A percentile compares a stretch with the other conserved stretches of the same genome.
Evolutionary conservation across 2,329 filamentous ascomycete species (phyloP).

Genomic region (Diaporthe longicolla): DNA sequence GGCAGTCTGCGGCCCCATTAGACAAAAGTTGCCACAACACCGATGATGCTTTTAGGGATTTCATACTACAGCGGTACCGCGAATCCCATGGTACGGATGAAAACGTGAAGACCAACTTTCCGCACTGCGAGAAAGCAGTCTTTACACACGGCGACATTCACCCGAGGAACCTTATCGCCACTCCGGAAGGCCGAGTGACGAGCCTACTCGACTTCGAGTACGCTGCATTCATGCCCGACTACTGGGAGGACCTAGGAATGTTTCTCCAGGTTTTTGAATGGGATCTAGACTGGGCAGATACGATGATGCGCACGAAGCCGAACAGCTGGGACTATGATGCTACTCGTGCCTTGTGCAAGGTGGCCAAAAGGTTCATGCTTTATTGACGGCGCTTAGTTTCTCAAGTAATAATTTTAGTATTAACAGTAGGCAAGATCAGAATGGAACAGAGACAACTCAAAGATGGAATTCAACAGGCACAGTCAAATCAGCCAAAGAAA

Average conservation of each 20-base stretch:
- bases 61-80: background rate
- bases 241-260: slow-evolving; percentile 8
- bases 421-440: too few species aligned
- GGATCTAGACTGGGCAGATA: slow-evolving; percentile 1
- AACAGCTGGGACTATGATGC: background rate
- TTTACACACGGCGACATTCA: slow-evolving; percentile 26
- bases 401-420: too few species aligned
- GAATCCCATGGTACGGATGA: background rate
- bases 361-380: background rate
- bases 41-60: background rate
- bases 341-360: background rate
- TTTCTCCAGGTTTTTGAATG: background rate
- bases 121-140: background rate
- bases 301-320: background rate
- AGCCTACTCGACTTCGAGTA: slow-evolving; percentile 17
- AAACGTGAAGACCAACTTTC: background rate
- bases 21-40: background rate
- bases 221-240: background rate
- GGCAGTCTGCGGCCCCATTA: background rate
- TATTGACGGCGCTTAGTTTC: too few species aligned
- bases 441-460: too few species aligned
- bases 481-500: too few species aligned
- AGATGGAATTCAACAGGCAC: too few species aligned
- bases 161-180: background rate
- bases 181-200: background rate